Evolutionary conservation across 2,329 filamentous ascomycete species (phyloP).

Genomic region (Penicillium sp.): DNA sequence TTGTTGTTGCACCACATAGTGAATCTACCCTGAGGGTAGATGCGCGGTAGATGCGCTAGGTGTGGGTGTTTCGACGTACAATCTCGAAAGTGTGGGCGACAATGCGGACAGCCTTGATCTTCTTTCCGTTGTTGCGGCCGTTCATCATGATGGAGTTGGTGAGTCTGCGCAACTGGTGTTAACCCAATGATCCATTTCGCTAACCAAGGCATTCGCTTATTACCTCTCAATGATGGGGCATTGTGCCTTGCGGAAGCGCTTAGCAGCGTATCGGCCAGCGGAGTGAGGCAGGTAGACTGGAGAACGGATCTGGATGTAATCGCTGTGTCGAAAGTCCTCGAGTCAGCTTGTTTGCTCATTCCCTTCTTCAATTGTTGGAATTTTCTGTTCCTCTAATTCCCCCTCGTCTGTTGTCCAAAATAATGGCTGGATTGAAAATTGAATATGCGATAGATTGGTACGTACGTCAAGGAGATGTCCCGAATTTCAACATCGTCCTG

Average conservation of each 20-base stretch:
- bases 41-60: not conserved
- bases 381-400: not conserved
- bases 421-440: not conserved
- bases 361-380: conserved; percentile 9
- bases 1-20: not conserved
- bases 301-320: conserved; percentile 99
- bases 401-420: not conserved
- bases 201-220: not conserved
- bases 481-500: conserved; percentile 95
- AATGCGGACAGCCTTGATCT: conserved; percentile 99
- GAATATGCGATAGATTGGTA: conserved; percentile 19
- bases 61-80: conserved; percentile 58
- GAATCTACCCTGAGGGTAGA: not conserved
- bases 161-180: conserved; percentile 45
- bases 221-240: conserved; percentile 98
- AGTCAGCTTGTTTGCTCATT: conserved; percentile 31
- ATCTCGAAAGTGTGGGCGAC: conserved; percentile 99
- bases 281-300: conserved; percentile 99
- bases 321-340: conserved; percentile 55
- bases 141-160: conserved; percentile 99
- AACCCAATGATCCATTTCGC: not conserved
- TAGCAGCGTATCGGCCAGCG: conserved; percentile 95
- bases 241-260: conserved; percentile 99
- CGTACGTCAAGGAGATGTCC: conserved; percentile 99
- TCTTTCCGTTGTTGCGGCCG: conserved; percentile 99